Evolutionary conservation across 805 yeast species (phyloP).

Genomic region (Ogataea angusta): DNA sequence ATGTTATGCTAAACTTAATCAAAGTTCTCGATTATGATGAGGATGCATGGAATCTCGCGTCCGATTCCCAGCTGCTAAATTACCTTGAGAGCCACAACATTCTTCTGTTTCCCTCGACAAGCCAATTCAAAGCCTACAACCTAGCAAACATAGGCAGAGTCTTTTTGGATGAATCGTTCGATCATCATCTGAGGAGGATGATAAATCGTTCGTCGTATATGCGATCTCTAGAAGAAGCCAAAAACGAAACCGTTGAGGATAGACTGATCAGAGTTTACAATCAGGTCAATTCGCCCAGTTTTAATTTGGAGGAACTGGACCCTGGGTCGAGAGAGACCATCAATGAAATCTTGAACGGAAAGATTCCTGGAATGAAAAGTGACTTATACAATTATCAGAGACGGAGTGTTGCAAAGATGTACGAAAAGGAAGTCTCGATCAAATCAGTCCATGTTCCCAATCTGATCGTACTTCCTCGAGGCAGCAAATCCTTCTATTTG

Average conservation of each 20-base stretch:
- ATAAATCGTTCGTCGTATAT: constrained; percentile 17
- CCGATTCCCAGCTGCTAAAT: constrained; percentile 5
- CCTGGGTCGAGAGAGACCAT: constrained; percentile 21
- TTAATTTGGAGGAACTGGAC: constrained; percentile 20
- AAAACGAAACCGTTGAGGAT: constrained; percentile 14
- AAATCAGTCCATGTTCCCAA: constrained; percentile 25
- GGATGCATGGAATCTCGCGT: constrained; percentile 35
- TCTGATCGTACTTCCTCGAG: constrained; percentile 3
- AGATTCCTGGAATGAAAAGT: constrained; percentile 47
- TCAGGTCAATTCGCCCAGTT: constrained; percentile 31
- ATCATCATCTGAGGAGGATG: constrained; percentile 39
- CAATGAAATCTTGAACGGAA: constrained; percentile 26
- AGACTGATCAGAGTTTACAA: constrained; percentile 36
- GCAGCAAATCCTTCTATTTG: constrained; percentile 28
- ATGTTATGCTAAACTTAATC: constrained; percentile 37
- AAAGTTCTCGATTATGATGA: constrained; percentile 41
- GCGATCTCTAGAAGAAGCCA: constrained; percentile 15
- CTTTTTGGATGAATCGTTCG: constrained; percentile 9
- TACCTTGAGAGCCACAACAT: constrained; percentile 6
- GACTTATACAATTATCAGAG: constrained; percentile 55
- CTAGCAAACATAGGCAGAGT: constrained; percentile 4
- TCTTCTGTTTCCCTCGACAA: constrained; percentile 11
- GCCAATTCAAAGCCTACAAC: not conserved
- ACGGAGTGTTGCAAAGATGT: constrained; percentile 60
- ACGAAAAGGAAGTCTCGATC: constrained; percentile 44